Conservation (phyloP, 2,329 filamentous ascomycete species). For the Colletotrichum sp. region DNA sequence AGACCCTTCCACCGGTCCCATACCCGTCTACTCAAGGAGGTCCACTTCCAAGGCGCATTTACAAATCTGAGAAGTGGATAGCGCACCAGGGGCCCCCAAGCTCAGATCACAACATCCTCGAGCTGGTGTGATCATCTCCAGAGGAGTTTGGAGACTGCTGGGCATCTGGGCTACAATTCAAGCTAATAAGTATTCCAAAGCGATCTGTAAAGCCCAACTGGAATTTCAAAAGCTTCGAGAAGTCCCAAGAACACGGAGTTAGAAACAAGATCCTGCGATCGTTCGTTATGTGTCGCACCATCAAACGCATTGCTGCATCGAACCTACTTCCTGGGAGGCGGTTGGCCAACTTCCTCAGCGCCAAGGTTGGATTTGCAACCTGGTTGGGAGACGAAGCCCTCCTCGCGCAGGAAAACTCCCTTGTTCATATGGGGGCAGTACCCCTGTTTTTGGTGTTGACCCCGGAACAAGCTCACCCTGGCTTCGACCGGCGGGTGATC, state of each 20-base stretch:
- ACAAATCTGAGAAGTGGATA: not conserved
- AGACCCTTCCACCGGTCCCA: not conserved
- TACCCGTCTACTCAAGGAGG: not conserved
- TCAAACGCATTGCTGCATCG: not conserved
- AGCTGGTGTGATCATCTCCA: not conserved
- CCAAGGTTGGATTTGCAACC: not conserved
- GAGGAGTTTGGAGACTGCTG: not conserved
- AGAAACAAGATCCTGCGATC: not conserved
- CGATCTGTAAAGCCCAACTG: not conserved
- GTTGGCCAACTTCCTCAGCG: not conserved
- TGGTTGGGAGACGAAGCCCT: not conserved
- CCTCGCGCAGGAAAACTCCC: not conserved
- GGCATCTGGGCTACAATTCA: not conserved
- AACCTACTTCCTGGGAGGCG: not conserved
- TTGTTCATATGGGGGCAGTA: not conserved
- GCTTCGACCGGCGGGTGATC: not conserved
- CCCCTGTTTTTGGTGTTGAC: not conserved
- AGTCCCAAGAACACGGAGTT: not conserved
- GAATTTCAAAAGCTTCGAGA: not conserved
- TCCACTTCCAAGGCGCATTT: not conserved
- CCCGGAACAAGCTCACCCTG: not conserved
- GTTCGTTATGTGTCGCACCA: not conserved
- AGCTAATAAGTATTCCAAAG: not conserved
- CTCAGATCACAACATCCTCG: not conserved
- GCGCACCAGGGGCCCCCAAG: not conserved